Evolutionary conservation across 768 basidiomycete genomes (phyloP).

Genomic region (Russula compacta): DNA sequence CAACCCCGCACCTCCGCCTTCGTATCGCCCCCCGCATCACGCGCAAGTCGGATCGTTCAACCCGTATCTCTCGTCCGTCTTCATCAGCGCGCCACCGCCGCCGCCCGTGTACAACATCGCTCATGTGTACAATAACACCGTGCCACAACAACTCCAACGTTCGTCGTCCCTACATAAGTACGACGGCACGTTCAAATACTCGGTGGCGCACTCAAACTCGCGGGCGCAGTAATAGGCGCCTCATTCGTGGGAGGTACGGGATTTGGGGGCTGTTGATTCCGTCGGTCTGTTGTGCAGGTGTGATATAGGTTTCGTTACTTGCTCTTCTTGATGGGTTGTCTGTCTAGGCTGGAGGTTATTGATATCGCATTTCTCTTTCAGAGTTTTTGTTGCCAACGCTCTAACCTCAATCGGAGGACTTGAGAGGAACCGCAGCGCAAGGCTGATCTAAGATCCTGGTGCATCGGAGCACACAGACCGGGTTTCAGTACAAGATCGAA

Average conservation of each 20-base stretch:
- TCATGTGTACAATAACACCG: not conserved
- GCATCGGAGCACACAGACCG: too few species aligned
- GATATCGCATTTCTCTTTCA: not conserved
- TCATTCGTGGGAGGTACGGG: not conserved
- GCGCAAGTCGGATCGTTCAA: not conserved
- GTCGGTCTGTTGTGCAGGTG: not conserved
- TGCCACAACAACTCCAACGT: not conserved
- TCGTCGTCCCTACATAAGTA: not conserved
- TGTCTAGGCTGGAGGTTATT: not conserved
- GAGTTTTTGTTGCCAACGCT: too few species aligned
- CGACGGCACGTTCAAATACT: not conserved
- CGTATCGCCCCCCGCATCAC: not conserved
- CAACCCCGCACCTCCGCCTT: not conserved
- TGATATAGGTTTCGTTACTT: not conserved
- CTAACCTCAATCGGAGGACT: not conserved
- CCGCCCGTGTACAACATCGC: not conserved
- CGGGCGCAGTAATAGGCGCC: not conserved
- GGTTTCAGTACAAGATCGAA: too few species aligned
- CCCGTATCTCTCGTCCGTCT: not conserved
- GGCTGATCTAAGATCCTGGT: not conserved
- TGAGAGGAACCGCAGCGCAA: not conserved
- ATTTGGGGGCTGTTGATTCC: not conserved
- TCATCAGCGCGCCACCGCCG: not conserved
- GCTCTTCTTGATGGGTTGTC: not conserved
- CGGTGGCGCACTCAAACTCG: constrained; percentile 7